Base-by-base conservation (phyloP, 140 eudicot genomes). In the Senecio squalidus region DNA sequence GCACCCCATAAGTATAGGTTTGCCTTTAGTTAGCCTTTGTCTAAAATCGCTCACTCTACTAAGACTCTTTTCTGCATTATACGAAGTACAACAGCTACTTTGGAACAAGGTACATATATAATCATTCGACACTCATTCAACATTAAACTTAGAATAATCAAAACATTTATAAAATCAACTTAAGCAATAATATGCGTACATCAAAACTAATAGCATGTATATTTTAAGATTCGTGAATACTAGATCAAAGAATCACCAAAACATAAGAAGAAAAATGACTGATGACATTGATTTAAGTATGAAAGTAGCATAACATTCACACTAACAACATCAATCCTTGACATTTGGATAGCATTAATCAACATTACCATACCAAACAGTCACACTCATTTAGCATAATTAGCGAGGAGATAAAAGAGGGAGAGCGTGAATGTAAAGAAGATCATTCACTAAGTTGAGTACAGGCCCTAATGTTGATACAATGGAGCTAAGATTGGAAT, bases 301-400 rank as follows among this genome's bases (percentile, higher is more conserved):
- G n/a, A n/a, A n/a, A n/a, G n/a, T n/a, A n/a, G n/a, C n/a, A 34
- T 50, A 64, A 18, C 59, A 23, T 64, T 23, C 60, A 3, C 28
- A 50, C 34, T 53, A 50, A 23, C 52, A 64, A 15, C 40, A 33
- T 2, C 22, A 48, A 47, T 14, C 9, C 39, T 28, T 8, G 65
- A 62, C 27, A 28, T 18, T 14, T 18, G 24, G 68, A 44, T 45
- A 20, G 30, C 41, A 46, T 28, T 13, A 7, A 1, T 14, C 13
- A 46, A 8, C 24, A 29, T 31, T 26, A 21, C 26, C 57, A 20
- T 29, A 46, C 18, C 24, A 6, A 44, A 45, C 45, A 62, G 22
- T 18, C 6, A 25, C 39, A 6, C 18, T 27, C 15, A 27, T 26
- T 18, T 46, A 62, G 47, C 56, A 24, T 30, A 14, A 45, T 27